These are phyloP conservation scores for Pythium volutum DNA, from an alignment of 352 stramenopile genomes.

Conservation along the genomic window DNA sequence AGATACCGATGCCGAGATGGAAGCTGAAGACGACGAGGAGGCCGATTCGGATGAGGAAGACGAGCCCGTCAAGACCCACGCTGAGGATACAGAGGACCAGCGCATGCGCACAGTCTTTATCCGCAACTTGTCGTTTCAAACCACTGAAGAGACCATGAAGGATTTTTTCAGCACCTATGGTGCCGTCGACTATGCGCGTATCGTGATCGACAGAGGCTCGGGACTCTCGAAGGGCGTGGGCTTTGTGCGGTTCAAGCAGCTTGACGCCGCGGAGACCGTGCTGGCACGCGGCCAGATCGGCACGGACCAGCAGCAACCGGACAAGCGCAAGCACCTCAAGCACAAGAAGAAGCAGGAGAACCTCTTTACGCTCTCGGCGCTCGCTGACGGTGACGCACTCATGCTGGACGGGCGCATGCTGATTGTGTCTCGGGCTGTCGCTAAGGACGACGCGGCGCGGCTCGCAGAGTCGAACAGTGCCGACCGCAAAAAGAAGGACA, in stretches of 20 bases:
- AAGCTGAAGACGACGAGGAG: constrained; percentile 30
- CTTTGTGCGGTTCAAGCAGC: constrained; percentile 78
- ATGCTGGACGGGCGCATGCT: constrained; percentile 76
- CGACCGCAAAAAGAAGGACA: constrained; percentile 83
- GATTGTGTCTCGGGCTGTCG: constrained; percentile 66
- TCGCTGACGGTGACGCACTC: constrained; percentile 68
- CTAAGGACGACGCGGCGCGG: constrained; percentile 65
- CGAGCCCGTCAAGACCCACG: constrained; percentile 20
- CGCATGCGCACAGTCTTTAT: constrained; percentile 81
- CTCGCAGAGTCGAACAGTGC: constrained; percentile 53
- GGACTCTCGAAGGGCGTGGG: constrained; percentile 77
- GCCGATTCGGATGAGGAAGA: constrained; percentile 34
- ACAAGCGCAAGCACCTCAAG: constrained; percentile 53
- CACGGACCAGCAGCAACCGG: constrained; percentile 35
- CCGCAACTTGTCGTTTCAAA: constrained; percentile 85
- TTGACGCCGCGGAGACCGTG: constrained; percentile 49
- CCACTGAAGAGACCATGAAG: constrained; percentile 60
- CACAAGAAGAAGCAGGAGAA: constrained; percentile 60
- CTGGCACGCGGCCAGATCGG: constrained; percentile 49
- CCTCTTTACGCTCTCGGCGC: constrained; percentile 56
- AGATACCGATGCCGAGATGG: constrained; percentile 29
- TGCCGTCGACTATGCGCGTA: constrained; percentile 71
- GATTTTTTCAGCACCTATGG: constrained; percentile 76
- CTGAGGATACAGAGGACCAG: constrained; percentile 72
- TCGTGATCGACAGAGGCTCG: constrained; percentile 80